Evolutionary conservation across 768 basidiomycete species (phyloP), one percentile per base, ranked within the genome.

Genomic region (Tricholoma sp.): DNA sequence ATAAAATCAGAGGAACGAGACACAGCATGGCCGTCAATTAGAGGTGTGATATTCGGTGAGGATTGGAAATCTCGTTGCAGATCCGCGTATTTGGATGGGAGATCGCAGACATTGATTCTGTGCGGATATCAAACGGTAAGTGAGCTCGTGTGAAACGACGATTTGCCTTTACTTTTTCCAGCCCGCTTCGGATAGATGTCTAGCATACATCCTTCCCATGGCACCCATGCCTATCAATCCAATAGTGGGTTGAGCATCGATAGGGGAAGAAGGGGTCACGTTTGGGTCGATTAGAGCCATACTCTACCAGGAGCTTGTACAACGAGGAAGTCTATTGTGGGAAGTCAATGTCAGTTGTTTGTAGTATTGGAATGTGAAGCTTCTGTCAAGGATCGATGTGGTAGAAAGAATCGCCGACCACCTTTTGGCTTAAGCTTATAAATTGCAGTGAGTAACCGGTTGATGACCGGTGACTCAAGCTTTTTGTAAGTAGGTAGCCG

Each of bases 161-260:
- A 24, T 55, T 55, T 56, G 53, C n/a, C 20, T 66, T 52, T 59
- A 94, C 95, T 84, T 89, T 70, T 85, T 82, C 86, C 92, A 94
- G 1, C 96, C 94, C 9, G 87, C 94, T 6, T 77, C 75, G 10
- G 85, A 81, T 24, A 99, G 76, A n/a, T 76, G 68, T 15, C 78
- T 80, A 0, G 94, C 93, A 68, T 98, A 98, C 94, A 98, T 93
- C 65, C 76, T 77, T 2, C 96, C 96, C 96, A 98, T 98, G 50
- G 90, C 91, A 0, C 95, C 95, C 94, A 98, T 97, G 2, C 96
- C 95, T 59, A 97, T 97, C 52, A 97, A 75, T 1, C 95, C 95
- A 37, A 98, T 89, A 0, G 80, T 79, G 6, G 91, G 91, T 61
- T 94, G 91, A 24, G 61, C 61, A 57, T 73, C 63, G 29, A 61